Evolutionary conservation across 345 rosid species (phyloP).

Genomic region (Eucalyptus coolabah): DNA sequence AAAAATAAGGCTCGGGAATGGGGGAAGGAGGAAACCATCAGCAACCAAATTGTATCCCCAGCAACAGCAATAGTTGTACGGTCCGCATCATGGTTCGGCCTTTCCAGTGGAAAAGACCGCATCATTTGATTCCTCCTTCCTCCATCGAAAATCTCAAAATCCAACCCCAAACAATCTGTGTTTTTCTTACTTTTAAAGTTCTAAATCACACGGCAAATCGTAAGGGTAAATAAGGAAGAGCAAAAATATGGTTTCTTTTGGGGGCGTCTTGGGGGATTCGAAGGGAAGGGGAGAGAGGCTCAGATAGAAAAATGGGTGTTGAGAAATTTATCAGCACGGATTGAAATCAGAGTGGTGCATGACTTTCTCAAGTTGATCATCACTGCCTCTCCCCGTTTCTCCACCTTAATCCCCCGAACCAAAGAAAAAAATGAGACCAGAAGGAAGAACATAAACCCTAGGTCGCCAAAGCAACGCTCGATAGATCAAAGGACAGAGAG

Average conservation of each 20-base stretch:
- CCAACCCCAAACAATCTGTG: neutral
- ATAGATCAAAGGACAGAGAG: neutral
- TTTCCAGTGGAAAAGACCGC: neutral
- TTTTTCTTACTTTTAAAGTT: neutral
- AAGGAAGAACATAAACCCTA: neutral
- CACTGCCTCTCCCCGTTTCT: slow-evolving; percentile 6
- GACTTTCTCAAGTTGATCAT: slow-evolving; percentile 32
- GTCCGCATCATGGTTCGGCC: slow-evolving; percentile 59
- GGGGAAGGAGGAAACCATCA: slow-evolving; percentile 26
- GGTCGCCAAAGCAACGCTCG: neutral
- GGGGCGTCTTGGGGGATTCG: neutral
- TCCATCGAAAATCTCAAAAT: neutral
- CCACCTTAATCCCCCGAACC: neutral
- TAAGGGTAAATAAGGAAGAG: neutral
- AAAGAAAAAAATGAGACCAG: neutral
- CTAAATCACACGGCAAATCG: neutral
- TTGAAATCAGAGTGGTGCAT: slow-evolving; percentile 56
- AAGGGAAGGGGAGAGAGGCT: neutral
- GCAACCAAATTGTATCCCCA: slow-evolving; percentile 40
- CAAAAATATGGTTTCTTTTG: accelerated
- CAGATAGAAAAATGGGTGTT: slow-evolving; percentile 22
- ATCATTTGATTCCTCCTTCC: slow-evolving; percentile 22
- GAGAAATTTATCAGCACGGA: slow-evolving; percentile 40
- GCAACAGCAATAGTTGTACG: slow-evolving; percentile 21
- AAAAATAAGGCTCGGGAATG: neutral